A percentile compares a stretch with the other conserved stretches of the same genome.
phyloP scores from a whole-genome alignment of 2,329 filamentous ascomycete species.

The Aciculosporium take region DNA sequence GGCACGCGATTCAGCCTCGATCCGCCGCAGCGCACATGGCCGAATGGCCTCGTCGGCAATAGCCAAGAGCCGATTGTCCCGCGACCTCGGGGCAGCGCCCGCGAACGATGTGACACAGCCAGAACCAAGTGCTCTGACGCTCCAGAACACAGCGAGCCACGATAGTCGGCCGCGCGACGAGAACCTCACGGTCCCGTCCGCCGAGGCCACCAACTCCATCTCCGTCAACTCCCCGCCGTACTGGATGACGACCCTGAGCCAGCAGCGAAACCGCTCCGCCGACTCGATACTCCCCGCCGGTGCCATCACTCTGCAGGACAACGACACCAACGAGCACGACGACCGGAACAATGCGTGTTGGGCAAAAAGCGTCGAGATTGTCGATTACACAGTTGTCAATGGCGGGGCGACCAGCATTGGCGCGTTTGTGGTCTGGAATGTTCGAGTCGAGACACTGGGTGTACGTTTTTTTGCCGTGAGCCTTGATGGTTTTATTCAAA shows the following conservation, averaged over 20 bases:
- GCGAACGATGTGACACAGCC: not conserved
- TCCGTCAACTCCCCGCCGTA: conserved; percentile 29
- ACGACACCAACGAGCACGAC: conserved; percentile 38
- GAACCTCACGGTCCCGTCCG: conserved; percentile 9
- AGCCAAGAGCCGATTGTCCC: conserved; percentile 13
- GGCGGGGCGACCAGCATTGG: conserved; percentile 47
- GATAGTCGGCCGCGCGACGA: conserved; percentile 5
- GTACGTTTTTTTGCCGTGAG: too few species aligned
- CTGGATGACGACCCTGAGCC: conserved; percentile 23
- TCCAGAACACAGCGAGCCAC: conserved; percentile 5
- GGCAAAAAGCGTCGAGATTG: conserved; percentile 48
- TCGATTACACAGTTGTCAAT: conserved; percentile 42
- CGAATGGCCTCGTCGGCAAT: conserved; percentile 21
- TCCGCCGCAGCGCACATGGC: conserved; percentile 16
- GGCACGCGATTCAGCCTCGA: conserved; percentile 7
- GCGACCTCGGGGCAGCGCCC: not conserved
- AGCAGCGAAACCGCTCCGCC: conserved; percentile 28
- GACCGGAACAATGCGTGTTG: conserved; percentile 45
- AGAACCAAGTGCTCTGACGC: not conserved
- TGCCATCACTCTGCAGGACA: conserved; percentile 48
- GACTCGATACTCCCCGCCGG: conserved; percentile 35
- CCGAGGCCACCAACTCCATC: conserved; percentile 13
- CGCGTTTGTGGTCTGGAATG: conserved; percentile 94
- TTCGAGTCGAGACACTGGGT: conserved; percentile 71
- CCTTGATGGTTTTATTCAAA: too few species aligned